Evolutionary conservation across 1,284 basidiomycete species (phyloP).

Genomic region (Ustilago vetiveriae): DNA sequence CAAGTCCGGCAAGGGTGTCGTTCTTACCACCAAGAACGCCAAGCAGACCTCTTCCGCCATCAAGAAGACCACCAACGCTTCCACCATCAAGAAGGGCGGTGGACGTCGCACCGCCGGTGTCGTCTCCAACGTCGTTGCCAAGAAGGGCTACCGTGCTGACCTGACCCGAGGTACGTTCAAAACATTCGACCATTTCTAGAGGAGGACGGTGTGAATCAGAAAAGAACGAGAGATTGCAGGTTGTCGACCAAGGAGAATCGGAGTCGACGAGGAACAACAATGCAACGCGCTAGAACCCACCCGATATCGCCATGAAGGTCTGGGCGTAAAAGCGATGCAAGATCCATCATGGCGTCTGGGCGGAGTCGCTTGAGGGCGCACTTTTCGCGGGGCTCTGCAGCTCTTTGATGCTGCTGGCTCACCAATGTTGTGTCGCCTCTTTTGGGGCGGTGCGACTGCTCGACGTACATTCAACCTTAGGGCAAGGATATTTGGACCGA

Average conservation of each 20-base stretch:
- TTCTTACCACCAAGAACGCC: slow-evolving; percentile 62
- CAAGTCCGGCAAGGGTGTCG: slow-evolving; percentile 53
- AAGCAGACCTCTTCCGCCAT: slow-evolving; percentile 53
- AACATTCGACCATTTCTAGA: background rate
- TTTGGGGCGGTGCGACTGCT: slow-evolving; percentile 21
- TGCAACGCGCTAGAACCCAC: slow-evolving; percentile 67
- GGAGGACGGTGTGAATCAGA: background rate
- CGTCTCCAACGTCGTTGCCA: slow-evolving; percentile 61
- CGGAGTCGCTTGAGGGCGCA: slow-evolving; percentile 11
- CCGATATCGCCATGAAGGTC: slow-evolving; percentile 61
- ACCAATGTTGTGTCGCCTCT: slow-evolving; percentile 22
- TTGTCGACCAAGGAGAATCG: too few species aligned
- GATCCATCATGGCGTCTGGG: slow-evolving; percentile 34
- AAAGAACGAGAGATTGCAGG: background rate
- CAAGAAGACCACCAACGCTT: slow-evolving; percentile 41
- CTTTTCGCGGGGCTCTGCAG: slow-evolving; percentile 30
- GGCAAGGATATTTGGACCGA: too few species aligned
- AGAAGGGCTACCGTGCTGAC: slow-evolving; percentile 65
- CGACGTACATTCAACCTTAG: slow-evolving; percentile 41
- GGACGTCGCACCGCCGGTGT: slow-evolving; percentile 58
- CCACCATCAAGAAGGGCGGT: slow-evolving; percentile 56
- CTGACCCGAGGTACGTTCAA: slow-evolving; percentile 55
- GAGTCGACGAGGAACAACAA: background rate
- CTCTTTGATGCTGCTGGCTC: slow-evolving; percentile 20
- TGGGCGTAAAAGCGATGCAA: slow-evolving; percentile 67